These are phyloP conservation scores for Apiospora saccharicola DNA, from an alignment of 2,329 filamentous ascomycete genomes.

Conservation along the genomic window DNA sequence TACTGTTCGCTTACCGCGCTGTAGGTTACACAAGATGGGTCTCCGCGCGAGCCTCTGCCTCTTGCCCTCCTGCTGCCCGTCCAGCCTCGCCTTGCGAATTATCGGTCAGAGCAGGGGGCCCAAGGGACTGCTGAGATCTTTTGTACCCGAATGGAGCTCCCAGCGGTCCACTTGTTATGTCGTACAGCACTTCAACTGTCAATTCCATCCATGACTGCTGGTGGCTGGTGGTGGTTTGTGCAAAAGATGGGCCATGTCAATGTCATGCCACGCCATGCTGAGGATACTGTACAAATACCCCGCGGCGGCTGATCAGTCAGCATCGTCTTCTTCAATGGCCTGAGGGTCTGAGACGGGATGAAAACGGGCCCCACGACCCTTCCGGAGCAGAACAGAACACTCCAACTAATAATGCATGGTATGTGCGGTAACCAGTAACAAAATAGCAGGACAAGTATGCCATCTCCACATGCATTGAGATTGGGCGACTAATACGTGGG, in stretches of 20 bases:
- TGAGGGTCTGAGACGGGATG: constrained; percentile 15
- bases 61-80: not conserved
- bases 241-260: constrained; percentile 4
- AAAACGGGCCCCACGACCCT: constrained; percentile 1
- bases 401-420: not conserved
- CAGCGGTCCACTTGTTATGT: constrained; percentile 23
- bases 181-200: constrained; percentile 16
- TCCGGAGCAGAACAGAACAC: not conserved
- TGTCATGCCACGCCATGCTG: not conserved
- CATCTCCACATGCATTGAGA: constrained; percentile 4
- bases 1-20: constrained; percentile 20
- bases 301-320: constrained; percentile 14
- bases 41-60: not conserved
- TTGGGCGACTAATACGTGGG: not conserved
- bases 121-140: constrained; percentile 15
- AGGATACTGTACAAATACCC: not conserved
- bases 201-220: constrained; percentile 1
- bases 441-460: not conserved
- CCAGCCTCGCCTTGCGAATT: constrained; percentile 15
- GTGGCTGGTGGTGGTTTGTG: constrained; percentile 16
- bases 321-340: constrained; percentile 3
- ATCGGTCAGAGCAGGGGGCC: constrained; percentile 3
- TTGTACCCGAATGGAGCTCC: constrained; percentile 18
- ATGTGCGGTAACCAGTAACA: not conserved
- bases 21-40: constrained; percentile 23